Percentiles rank a stretch among this genome's conserved stretches.
Conservation (phyloP, 352 stramenopile species). For the Phytophthora pisi region DNA sequence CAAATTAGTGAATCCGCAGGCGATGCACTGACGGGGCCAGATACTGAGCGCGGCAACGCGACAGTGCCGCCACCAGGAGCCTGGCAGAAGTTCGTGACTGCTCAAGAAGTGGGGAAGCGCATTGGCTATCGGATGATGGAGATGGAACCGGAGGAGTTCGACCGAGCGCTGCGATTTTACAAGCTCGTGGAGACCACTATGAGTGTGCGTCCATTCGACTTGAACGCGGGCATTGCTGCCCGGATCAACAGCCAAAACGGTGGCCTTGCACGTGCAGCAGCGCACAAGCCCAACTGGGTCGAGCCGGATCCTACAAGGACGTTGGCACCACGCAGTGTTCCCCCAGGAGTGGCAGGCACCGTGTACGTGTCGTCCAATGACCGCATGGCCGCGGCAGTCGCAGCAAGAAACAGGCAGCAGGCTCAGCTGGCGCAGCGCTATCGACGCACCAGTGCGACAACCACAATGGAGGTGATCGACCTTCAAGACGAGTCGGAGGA, state of each 20-base stretch:
- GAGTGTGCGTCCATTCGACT: constrained; percentile 33
- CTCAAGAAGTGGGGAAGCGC: constrained; percentile 38
- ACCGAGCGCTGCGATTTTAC: constrained; percentile 37
- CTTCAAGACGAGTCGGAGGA: constrained; percentile 39
- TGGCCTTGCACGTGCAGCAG: background rate
- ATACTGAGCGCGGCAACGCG: background rate
- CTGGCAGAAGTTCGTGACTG: constrained; percentile 42
- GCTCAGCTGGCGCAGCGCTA: background rate
- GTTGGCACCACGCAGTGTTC: constrained; percentile 6
- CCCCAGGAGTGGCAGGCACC: constrained; percentile 5
- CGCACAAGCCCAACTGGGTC: constrained; percentile 20
- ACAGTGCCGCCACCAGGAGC: constrained; percentile 24
- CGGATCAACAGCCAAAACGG: constrained; percentile 10
- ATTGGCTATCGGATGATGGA: constrained; percentile 43
- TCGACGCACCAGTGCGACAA: background rate
- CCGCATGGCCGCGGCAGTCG: constrained; percentile 7
- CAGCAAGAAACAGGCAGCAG: constrained; percentile 10
- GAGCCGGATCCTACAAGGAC: constrained; percentile 14
- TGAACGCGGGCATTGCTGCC: constrained; percentile 18
- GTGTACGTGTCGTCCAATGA: constrained; percentile 12
- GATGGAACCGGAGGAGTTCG: constrained; percentile 34
- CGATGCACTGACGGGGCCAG: constrained; percentile 1
- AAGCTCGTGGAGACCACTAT: constrained; percentile 42
- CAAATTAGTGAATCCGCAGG: background rate
- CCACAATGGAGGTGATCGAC: constrained; percentile 29